A percentile compares a stretch with the other conserved stretches of the same genome.
Conservation (phyloP, 129 eudicot species). For the Mikania micrantha region DNA sequence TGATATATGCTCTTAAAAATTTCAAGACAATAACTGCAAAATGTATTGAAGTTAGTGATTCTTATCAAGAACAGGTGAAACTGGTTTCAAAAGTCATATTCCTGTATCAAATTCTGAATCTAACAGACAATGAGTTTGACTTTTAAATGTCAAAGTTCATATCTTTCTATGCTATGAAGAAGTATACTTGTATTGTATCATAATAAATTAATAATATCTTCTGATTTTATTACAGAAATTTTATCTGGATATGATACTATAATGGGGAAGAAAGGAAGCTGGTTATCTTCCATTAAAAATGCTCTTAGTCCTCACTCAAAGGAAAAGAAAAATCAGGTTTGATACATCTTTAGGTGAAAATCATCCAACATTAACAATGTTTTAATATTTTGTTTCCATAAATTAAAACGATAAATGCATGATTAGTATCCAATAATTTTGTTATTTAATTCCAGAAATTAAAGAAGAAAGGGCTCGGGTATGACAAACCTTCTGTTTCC, state of each 20-base stretch:
- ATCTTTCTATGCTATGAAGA: not conserved
- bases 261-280: slow-evolving; percentile 85
- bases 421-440: not conserved
- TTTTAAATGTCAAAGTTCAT: slow-evolving; percentile 9
- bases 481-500: slow-evolving; percentile 37
- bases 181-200: not conserved
- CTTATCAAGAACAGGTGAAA: not conserved
- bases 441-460: slow-evolving; percentile 43
- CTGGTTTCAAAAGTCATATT: not conserved
- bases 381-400: not conserved
- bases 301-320: slow-evolving; percentile 69
- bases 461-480: slow-evolving; percentile 42
- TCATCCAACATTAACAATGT: not conserved
- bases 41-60: not conserved
- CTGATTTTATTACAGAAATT: slow-evolving; percentile 4
- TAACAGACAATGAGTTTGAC: not conserved
- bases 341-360: not conserved
- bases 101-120: not conserved
- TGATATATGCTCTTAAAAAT: not conserved
- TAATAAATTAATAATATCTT: not conserved
- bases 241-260: slow-evolving; percentile 29
- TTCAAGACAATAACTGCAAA: not conserved
- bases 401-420: not conserved
- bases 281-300: slow-evolving; percentile 80
- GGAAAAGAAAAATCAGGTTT: slow-evolving; percentile 59